Conservation (phyloP, 306 rosid genomes). For the Prosopis cineraria region DNA sequence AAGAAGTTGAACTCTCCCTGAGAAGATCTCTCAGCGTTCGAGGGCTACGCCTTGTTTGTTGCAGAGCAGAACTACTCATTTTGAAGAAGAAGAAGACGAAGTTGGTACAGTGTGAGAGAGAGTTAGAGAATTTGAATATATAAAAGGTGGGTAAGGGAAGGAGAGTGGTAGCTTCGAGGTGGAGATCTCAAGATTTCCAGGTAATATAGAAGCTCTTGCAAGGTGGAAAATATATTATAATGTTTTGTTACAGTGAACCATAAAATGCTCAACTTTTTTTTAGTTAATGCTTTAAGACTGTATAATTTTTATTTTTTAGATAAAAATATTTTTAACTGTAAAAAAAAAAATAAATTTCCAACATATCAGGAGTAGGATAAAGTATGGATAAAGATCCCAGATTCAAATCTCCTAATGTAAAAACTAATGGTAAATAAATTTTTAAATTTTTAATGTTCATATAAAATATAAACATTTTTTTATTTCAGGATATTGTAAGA, state of each 20-base stretch:
- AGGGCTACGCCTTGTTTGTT: slow-evolving; percentile 45
- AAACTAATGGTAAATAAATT: too few species aligned
- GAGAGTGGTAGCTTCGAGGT: slow-evolving; percentile 62
- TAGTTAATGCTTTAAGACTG: neutral
- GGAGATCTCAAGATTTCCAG: slow-evolving; percentile 56
- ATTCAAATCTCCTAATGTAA: neutral
- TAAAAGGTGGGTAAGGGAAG: slow-evolving; percentile 45
- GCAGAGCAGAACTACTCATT: slow-evolving; percentile 30
- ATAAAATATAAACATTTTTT: too few species aligned
- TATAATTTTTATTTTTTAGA: neutral
- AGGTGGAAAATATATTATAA: neutral
- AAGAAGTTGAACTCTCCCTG: slow-evolving; percentile 48
- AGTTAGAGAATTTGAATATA: neutral
- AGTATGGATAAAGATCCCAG: neutral
- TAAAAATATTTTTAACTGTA: too few species aligned
- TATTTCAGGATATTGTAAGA: neutral
- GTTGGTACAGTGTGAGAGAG: slow-evolving; percentile 6
- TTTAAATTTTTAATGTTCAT: neutral
- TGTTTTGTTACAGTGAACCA: neutral
- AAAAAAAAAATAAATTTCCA: too few species aligned
- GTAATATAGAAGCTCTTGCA: slow-evolving; percentile 22
- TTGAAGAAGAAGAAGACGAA: neutral
- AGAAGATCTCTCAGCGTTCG: slow-evolving; percentile 77
- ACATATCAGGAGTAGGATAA: too few species aligned
- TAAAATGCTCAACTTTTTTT: neutral